Conservation (phyloP, 305 asterid species). For the Fraxinus angustifolia region DNA sequence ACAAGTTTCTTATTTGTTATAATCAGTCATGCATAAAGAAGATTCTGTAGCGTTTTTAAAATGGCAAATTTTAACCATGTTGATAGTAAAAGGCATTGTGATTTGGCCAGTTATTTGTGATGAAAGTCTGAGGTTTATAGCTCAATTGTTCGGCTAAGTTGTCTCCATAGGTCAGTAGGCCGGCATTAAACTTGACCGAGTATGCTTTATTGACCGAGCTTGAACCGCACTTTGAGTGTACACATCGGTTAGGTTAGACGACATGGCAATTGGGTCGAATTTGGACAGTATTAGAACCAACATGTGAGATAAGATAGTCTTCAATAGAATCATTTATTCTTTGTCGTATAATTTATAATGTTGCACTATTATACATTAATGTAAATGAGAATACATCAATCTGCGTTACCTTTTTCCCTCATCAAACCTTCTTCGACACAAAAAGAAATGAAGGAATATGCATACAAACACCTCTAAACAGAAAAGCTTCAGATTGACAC, state of each 20-base stretch:
- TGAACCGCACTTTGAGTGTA: background rate
- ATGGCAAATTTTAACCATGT: background rate
- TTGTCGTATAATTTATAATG: background rate
- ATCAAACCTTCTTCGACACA: background rate
- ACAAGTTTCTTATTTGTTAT: background rate
- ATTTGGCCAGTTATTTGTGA: background rate
- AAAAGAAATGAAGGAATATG: background rate
- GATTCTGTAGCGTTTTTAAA: background rate
- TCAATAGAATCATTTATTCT: background rate
- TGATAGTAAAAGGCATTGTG: background rate
- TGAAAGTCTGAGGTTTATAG: background rate
- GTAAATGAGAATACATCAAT: background rate
- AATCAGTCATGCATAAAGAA: background rate
- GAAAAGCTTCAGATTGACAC: constrained; percentile 40
- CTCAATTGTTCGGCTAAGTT: background rate
- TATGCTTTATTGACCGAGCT: background rate
- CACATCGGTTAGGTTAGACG: background rate
- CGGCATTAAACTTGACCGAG: background rate
- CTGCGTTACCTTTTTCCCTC: background rate
- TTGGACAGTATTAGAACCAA: background rate
- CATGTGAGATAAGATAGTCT: background rate
- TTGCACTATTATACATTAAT: background rate
- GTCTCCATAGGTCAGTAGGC: background rate
- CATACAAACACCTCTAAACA: background rate
- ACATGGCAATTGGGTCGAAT: background rate